A percentile compares a stretch with the other conserved stretches of the same genome.
phyloP scores from a whole-genome alignment of 306 rosid species.

The Morella rubra region DNA sequence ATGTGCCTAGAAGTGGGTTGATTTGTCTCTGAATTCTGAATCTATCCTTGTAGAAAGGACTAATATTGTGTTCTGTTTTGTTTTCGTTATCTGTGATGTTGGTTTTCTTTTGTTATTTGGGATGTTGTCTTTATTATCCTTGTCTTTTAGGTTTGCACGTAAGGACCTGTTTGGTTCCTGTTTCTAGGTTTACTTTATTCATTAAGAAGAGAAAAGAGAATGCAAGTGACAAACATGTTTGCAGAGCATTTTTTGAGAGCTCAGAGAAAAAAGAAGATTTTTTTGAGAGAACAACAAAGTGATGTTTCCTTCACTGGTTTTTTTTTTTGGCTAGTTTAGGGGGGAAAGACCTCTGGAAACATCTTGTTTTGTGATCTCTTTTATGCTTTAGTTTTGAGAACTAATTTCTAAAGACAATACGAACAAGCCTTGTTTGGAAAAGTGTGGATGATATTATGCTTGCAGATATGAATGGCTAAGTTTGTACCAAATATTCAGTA shows the following conservation, averaged over 20 bases:
- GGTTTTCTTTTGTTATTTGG: background rate
- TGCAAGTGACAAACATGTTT: background rate
- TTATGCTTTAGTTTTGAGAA: too few species aligned
- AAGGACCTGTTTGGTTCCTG: background rate
- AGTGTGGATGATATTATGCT: background rate
- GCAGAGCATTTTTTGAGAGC: background rate
- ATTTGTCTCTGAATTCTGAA: background rate
- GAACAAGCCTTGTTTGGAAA: background rate
- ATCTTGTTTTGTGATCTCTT: background rate
- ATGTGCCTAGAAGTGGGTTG: slow-evolving; percentile 10
- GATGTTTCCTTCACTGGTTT: background rate
- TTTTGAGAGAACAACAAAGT: background rate
- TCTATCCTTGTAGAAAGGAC: background rate
- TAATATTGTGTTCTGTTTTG: background rate
- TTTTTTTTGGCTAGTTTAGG: background rate
- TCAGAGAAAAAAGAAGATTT: background rate
- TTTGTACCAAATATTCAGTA: background rate
- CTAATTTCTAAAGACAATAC: background rate
- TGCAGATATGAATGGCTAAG: background rate
- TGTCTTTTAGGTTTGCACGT: background rate
- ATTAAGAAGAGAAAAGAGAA: too few species aligned
- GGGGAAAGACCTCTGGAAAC: background rate
- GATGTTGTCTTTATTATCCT: background rate
- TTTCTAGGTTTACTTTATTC: background rate
- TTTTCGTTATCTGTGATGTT: background rate